Conservation (phyloP, 371 early-diverging fungal genomes). For the Lichtheimia ramosa region DNA sequence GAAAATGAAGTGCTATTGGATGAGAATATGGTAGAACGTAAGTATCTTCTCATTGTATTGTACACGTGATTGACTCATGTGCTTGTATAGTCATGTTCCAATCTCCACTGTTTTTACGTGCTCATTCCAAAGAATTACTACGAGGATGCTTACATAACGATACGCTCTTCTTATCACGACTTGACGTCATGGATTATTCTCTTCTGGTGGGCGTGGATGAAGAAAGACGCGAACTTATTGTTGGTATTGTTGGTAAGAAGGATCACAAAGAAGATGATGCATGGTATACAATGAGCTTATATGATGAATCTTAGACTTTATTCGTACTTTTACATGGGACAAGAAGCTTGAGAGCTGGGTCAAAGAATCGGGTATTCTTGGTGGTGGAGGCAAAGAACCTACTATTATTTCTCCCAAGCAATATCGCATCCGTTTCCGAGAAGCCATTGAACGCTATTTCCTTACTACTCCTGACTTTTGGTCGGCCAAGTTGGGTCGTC, state of each 20-base stretch:
- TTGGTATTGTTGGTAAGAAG: slow-evolving; percentile 88
- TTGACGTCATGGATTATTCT: slow-evolving; percentile 97
- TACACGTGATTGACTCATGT: not conserved
- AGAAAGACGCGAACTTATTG: slow-evolving; percentile 81
- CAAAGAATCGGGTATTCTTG: slow-evolving; percentile 87
- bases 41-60: not conserved
- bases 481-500: slow-evolving; percentile 14
- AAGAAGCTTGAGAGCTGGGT: slow-evolving; percentile 96
- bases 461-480: slow-evolving; percentile 75
- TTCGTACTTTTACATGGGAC: slow-evolving; percentile 97
- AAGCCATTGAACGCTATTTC: slow-evolving; percentile 93
- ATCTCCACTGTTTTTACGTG: slow-evolving; percentile 89
- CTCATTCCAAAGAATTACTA: slow-evolving; percentile 86
- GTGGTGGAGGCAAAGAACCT: slow-evolving; percentile 87
- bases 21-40: slow-evolving; percentile 89
- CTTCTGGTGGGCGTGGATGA: slow-evolving; percentile 92
- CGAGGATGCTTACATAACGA: slow-evolving; percentile 87
- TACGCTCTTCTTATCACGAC: slow-evolving; percentile 84
- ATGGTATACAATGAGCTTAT: too few relatives aligned
- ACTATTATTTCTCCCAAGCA: slow-evolving; percentile 95
- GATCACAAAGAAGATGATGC: not conserved
- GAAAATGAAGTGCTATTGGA: slow-evolving; percentile 91
- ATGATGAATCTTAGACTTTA: too few relatives aligned
- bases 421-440: slow-evolving; percentile 90
- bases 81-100: slow-evolving; percentile 66